Conservation (phyloP, 2,329 filamentous ascomycete genomes). For the Fusarium citri region DNA sequence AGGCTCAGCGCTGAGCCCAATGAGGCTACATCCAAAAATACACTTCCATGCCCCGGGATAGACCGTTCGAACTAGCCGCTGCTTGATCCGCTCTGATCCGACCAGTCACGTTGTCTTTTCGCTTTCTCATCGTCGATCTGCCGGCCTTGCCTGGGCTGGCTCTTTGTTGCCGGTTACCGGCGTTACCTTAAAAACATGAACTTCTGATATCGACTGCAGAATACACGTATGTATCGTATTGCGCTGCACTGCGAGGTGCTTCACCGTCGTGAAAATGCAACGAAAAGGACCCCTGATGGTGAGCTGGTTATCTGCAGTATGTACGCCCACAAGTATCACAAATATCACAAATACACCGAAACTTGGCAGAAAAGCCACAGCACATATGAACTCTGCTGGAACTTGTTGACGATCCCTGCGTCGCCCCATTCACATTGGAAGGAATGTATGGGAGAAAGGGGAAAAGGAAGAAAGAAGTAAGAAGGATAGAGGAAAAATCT, state of each 20-base stretch:
- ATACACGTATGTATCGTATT: background rate
- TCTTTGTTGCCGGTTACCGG: slow-evolving; percentile 15
- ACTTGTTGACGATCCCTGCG: slow-evolving; percentile 8
- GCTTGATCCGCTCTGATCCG: slow-evolving; percentile 13
- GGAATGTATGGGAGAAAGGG: slow-evolving; percentile 16
- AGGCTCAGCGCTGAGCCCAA: slow-evolving; percentile 32
- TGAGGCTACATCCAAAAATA: slow-evolving; percentile 22
- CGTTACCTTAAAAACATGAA: slow-evolving; percentile 7
- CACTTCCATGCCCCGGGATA: slow-evolving; percentile 28
- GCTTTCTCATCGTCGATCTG: slow-evolving; percentile 39
- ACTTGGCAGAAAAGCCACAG: slow-evolving; percentile 2
- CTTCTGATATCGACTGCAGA: slow-evolving; percentile 8
- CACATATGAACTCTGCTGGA: background rate
- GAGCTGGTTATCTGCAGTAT: slow-evolving; percentile 14
- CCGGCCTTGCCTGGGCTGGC: slow-evolving; percentile 18
- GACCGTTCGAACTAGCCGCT: slow-evolving; percentile 35
- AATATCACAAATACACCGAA: slow-evolving; percentile 9
- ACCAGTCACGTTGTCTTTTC: slow-evolving; percentile 24
- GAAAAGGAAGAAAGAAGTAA: background rate
- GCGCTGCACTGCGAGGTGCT: background rate
- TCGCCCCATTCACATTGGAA: background rate
- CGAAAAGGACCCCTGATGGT: slow-evolving; percentile 1
- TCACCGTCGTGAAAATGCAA: background rate
- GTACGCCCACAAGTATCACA: background rate
- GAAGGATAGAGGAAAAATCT: background rate